These are phyloP conservation scores for Globisporangium parvum DNA, from an alignment of 352 stramenopile species.

Conservation along the genomic window DNA sequence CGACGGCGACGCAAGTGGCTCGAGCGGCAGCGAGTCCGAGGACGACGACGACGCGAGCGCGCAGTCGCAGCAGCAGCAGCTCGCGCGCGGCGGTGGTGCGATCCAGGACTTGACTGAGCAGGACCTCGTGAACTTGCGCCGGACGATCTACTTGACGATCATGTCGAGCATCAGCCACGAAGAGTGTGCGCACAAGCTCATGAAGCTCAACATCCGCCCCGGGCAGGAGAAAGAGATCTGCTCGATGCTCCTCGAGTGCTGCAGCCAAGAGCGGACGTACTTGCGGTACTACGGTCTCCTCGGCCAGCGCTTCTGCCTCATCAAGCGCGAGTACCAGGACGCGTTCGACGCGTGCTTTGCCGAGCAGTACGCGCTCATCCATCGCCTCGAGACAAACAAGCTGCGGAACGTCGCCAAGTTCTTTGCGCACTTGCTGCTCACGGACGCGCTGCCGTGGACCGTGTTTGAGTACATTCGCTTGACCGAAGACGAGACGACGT, in stretches of 20 bases:
- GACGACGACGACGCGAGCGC: slow-evolving; percentile 53
- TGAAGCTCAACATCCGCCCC: slow-evolving; percentile 95
- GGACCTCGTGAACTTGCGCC: slow-evolving; percentile 96
- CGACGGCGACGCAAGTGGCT: slow-evolving; percentile 25
- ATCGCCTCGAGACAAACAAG: slow-evolving; percentile 99
- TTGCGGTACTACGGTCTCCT: slow-evolving; percentile 97
- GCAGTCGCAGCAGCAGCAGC: slow-evolving; percentile 22
- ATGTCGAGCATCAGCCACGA: slow-evolving; percentile 99
- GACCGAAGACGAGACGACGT: slow-evolving; percentile 99
- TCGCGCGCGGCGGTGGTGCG: slow-evolving; percentile 11
- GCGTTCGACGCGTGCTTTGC: slow-evolving; percentile 94
- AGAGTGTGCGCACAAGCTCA: slow-evolving; percentile 98
- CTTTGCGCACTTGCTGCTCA: slow-evolving; percentile 97
- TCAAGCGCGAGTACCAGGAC: slow-evolving; percentile 94
- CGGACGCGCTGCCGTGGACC: slow-evolving; percentile 97
- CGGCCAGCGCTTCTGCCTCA: slow-evolving; percentile 95
- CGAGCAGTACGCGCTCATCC: slow-evolving; percentile 94
- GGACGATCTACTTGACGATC: slow-evolving; percentile 99
- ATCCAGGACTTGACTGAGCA: slow-evolving; percentile 98
- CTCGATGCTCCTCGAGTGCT: slow-evolving; percentile 99
- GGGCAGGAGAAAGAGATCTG: slow-evolving; percentile 97
- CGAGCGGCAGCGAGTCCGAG: slow-evolving; percentile 19
- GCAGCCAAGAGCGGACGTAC: slow-evolving; percentile 97
- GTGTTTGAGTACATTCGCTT: slow-evolving; percentile 95
- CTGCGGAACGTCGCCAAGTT: slow-evolving; percentile 98